Evolutionary conservation across 1,139 yeast species (phyloP).

Genomic region (Hanseniaspora uvarum): DNA sequence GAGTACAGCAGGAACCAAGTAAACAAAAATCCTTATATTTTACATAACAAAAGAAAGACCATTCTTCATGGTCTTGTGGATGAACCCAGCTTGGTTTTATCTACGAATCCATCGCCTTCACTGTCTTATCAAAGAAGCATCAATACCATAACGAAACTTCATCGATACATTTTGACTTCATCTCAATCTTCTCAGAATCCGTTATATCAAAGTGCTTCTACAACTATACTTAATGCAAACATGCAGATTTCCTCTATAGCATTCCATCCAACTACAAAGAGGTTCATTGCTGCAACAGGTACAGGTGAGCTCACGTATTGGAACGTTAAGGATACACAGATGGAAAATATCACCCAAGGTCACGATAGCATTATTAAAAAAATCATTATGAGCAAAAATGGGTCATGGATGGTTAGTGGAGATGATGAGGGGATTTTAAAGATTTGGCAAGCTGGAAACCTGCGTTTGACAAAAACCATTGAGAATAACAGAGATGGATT

Average conservation of each 20-base stretch:
- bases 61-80: not conserved
- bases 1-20: not conserved
- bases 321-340: conserved; percentile 92
- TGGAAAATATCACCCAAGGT: conserved; percentile 97
- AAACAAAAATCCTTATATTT: not conserved
- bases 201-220: not conserved
- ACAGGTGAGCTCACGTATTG: conserved; percentile 94
- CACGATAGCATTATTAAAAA: conserved; percentile 85
- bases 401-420: conserved; percentile 88
- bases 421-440: conserved; percentile 86
- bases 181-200: not conserved
- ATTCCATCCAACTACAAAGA: conserved; percentile 4
- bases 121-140: not conserved
- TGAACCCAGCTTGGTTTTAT: not conserved
- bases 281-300: conserved; percentile 80
- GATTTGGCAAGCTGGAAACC: conserved; percentile 89
- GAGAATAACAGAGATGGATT: conserved; percentile 48
- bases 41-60: not conserved
- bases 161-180: conserved; percentile 4
- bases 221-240: conserved; percentile 1
- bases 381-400: conserved; percentile 74
- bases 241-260: not conserved
- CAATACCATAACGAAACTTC: conserved; percentile 10
- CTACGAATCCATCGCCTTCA: not conserved
- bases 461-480: conserved; percentile 84